Conservation (phyloP, 2,329 filamentous ascomycete species). For the Raffaelea ambrosiae region DNA sequence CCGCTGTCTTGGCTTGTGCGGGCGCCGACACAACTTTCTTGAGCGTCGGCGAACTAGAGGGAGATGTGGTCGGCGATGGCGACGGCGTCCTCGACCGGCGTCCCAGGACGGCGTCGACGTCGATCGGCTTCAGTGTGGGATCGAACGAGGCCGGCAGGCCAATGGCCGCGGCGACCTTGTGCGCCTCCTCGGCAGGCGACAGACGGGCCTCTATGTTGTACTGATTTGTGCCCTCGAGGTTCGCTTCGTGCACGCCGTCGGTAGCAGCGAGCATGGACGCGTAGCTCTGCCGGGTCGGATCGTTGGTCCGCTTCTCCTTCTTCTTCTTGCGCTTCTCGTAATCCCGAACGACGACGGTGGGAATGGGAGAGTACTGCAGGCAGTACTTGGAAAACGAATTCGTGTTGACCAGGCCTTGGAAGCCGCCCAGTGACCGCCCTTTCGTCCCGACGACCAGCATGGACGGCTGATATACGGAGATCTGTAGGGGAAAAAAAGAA, state of each 20-base stretch:
- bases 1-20: conserved; percentile 1
- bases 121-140: conserved; percentile 52
- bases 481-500: conserved; percentile 38
- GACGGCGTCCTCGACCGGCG: conserved; percentile 11
- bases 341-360: conserved; percentile 84
- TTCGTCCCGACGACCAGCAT: conserved; percentile 87
- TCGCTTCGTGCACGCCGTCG: conserved; percentile 47
- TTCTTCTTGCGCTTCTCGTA: conserved; percentile 83
- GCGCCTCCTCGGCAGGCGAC: conserved; percentile 54
- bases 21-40: background rate
- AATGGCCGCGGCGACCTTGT: conserved; percentile 54
- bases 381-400: conserved; percentile 94
- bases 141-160: conserved; percentile 56
- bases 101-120: conserved; percentile 16
- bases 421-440: conserved; percentile 73
- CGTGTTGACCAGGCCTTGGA: conserved; percentile 73
- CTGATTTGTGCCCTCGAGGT: conserved; percentile 41
- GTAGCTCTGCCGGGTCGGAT: conserved; percentile 69
- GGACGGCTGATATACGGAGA: conserved; percentile 83
- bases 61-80: conserved; percentile 1
- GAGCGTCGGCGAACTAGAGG: background rate
- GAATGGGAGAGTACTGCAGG: conserved; percentile 84
- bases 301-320: conserved; percentile 73
- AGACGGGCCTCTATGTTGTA: conserved; percentile 48
- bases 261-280: conserved; percentile 64